Evolutionary conservation across 2,329 filamentous ascomycete species (phyloP).

Genomic region (Sodiomyces alkalinus): DNA sequence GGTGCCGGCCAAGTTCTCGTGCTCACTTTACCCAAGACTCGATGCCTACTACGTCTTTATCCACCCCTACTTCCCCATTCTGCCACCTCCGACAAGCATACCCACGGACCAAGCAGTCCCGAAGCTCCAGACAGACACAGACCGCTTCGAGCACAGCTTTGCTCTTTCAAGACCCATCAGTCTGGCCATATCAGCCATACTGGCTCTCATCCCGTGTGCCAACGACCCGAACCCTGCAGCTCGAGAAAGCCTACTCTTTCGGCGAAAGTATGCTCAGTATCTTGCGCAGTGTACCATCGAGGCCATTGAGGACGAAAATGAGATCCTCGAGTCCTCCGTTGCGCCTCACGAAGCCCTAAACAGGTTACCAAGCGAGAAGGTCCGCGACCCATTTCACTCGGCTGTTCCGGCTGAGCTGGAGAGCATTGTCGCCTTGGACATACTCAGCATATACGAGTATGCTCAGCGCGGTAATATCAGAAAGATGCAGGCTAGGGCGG

Average conservation of each 20-base stretch:
- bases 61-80: conserved; percentile 32
- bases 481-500: conserved; percentile 32
- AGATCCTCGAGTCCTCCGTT: conserved; percentile 27
- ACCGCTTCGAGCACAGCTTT: conserved; percentile 16
- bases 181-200: conserved; percentile 30
- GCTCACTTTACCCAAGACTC: conserved; percentile 11
- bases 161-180: conserved; percentile 27
- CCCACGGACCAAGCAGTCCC: conserved; percentile 18
- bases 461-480: conserved; percentile 35
- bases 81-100: conserved; percentile 24
- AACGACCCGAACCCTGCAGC: conserved; percentile 19
- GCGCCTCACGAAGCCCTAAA: conserved; percentile 28
- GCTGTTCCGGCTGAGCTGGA: conserved; percentile 28
- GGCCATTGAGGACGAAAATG: conserved; percentile 30
- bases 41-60: conserved; percentile 37
- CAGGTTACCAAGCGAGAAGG: conserved; percentile 15
- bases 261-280: conserved; percentile 31
- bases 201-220: conserved; percentile 30
- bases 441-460: conserved; percentile 37
- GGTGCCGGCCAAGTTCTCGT: too few relatives aligned
- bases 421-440: conserved; percentile 28
- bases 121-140: conserved; percentile 19
- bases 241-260: conserved; percentile 24
- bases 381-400: conserved; percentile 26
- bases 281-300: conserved; percentile 31